Percentiles rank a stretch among this genome's conserved stretches.
Evolutionary conservation across 2,329 filamentous ascomycete species (phyloP).

Genomic region (Phialophora tarda): DNA sequence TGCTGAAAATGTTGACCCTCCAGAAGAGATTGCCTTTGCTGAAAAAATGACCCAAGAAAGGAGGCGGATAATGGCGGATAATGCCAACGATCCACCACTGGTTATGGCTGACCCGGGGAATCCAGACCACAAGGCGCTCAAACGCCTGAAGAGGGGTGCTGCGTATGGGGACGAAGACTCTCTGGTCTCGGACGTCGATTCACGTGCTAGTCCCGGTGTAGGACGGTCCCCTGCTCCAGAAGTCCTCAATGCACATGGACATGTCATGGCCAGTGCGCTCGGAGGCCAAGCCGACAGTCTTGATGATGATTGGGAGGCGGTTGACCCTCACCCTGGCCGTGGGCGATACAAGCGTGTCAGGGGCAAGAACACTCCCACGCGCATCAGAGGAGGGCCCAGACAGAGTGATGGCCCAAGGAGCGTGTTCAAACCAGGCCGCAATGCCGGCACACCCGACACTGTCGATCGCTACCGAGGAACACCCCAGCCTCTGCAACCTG

Average conservation of each 20-base stretch:
- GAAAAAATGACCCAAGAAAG: slow-evolving; percentile 56
- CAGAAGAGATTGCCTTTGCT: slow-evolving; percentile 55
- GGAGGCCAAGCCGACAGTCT: slow-evolving; percentile 40
- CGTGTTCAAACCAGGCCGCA: slow-evolving; percentile 53
- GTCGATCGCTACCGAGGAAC: slow-evolving; percentile 33
- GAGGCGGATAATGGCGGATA: slow-evolving; percentile 53
- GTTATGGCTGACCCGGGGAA: slow-evolving; percentile 37
- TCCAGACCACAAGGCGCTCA: slow-evolving; percentile 50
- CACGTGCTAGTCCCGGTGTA: slow-evolving; percentile 37
- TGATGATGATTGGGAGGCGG: slow-evolving; percentile 50
- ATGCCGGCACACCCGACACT: slow-evolving; percentile 44
- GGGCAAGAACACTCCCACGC: slow-evolving; percentile 39
- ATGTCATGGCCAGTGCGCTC: slow-evolving; percentile 33
- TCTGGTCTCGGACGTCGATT: slow-evolving; percentile 37
- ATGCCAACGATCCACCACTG: slow-evolving; percentile 46
- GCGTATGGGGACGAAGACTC: slow-evolving; percentile 36
- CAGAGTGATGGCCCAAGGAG: slow-evolving; percentile 43
- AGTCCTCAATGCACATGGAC: slow-evolving; percentile 24
- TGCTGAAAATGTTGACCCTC: slow-evolving; percentile 57
- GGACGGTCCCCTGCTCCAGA: slow-evolving; percentile 36
- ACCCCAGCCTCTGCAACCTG: slow-evolving; percentile 46
- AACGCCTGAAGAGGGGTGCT: slow-evolving; percentile 52
- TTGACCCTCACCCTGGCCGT: slow-evolving; percentile 45
- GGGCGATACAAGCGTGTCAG: slow-evolving; percentile 48
- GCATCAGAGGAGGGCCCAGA: slow-evolving; percentile 42